phyloP scores from a whole-genome alignment of 768 basidiomycete species.

The Psilocybe cubensis region DNA sequence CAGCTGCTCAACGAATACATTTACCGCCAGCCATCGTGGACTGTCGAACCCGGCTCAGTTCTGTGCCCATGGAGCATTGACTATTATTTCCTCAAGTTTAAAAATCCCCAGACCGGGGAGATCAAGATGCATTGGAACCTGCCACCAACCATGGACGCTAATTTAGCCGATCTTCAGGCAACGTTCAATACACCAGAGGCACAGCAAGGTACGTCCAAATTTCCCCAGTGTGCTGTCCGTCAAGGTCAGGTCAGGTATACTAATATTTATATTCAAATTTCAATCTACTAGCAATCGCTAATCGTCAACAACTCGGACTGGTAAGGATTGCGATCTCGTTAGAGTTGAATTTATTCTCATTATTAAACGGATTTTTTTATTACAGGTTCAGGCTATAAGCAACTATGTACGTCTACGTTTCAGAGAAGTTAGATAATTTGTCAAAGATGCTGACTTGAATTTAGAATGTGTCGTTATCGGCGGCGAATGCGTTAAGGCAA shows the following conservation, averaged over 20 bases:
- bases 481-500: no score
- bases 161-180: neutral
- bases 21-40: neutral
- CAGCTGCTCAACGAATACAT: conserved; percentile 6
- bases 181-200: conserved; percentile 4
- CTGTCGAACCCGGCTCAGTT: conserved; percentile 5
- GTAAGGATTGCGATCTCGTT: neutral
- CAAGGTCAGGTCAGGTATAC: no score
- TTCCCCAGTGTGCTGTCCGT: no score
- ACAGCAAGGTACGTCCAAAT: conserved; percentile 4
- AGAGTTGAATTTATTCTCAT: neutral
- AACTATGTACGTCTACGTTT: no score
- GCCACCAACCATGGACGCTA: neutral
- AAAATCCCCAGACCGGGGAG: neutral
- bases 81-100: conserved; percentile 9
- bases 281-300: conserved; percentile 2
- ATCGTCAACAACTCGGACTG: neutral
- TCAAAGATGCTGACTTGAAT: no score
- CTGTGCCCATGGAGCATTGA: conserved; percentile 10
- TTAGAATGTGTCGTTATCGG: no score
- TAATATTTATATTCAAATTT: no score
- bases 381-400: no score
- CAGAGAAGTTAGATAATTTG: no score
- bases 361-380: neutral
- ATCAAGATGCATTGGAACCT: conserved; percentile 7